Conservation (phyloP, 2,329 filamentous ascomycete genomes). For the Beauveria bassiana region DNA sequence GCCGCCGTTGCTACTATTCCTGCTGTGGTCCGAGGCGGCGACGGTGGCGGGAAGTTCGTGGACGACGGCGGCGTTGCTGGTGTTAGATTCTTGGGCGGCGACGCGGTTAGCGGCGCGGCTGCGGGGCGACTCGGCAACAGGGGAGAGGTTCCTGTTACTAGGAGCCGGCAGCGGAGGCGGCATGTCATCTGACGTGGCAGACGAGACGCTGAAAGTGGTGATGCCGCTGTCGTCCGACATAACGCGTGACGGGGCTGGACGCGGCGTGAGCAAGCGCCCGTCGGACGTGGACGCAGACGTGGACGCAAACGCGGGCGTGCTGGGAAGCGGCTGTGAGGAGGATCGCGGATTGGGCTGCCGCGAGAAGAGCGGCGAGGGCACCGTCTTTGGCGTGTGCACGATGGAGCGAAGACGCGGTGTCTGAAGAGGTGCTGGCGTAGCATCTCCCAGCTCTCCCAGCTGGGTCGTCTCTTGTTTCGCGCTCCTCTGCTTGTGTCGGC, state of each 20-base stretch:
- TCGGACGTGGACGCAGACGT: background rate
- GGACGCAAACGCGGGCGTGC: too few species aligned
- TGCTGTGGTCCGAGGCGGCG: background rate
- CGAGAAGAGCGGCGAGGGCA: constrained; percentile 12
- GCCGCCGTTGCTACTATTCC: background rate
- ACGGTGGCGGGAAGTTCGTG: background rate
- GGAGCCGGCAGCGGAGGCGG: constrained; percentile 12
- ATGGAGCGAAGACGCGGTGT: constrained; percentile 1
- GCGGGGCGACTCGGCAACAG: constrained; percentile 40
- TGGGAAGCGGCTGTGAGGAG: background rate
- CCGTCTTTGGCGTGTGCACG: background rate
- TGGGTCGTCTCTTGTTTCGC: background rate
- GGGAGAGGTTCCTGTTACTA: constrained; percentile 32
- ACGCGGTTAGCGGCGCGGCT: constrained; percentile 16
- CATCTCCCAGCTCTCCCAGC: background rate
- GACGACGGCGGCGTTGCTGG: background rate
- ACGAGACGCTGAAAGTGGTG: constrained; percentile 24
- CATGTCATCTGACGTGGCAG: constrained; percentile 15
- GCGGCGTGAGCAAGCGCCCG: background rate
- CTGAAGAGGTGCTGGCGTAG: background rate
- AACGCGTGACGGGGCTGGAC: constrained; percentile 16
- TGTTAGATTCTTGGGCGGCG: background rate
- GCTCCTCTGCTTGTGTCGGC: background rate
- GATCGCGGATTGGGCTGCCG: constrained; percentile 8
- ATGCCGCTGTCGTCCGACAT: constrained; percentile 26